A percentile compares a stretch with the other conserved stretches of the same genome.
These are phyloP conservation scores for Ricinus communis DNA, from an alignment of 345 rosid genomes.

Conservation along the genomic window DNA sequence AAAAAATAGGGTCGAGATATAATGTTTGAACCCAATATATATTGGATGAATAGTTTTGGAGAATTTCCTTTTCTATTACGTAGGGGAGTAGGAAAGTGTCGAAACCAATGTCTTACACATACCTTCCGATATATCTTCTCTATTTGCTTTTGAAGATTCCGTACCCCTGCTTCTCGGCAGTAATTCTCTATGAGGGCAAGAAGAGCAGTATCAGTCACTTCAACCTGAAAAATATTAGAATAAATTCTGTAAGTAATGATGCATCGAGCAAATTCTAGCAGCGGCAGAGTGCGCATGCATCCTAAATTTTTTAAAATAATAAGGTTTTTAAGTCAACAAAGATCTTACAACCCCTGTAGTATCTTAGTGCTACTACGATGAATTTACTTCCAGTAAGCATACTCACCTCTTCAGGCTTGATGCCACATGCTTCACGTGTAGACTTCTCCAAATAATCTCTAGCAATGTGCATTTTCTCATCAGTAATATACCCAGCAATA, in stretches of 20 bases:
- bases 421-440: constrained; percentile 88
- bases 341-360: neutral
- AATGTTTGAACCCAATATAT: neutral
- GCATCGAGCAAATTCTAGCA: constrained; percentile 9
- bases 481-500: constrained; percentile 97
- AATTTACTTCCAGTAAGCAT: neutral
- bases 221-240: constrained; percentile 56
- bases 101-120: constrained; percentile 10
- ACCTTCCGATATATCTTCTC: constrained; percentile 99
- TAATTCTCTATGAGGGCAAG: constrained; percentile 88
- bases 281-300: neutral
- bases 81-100: neutral
- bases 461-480: constrained; percentile 97
- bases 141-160: constrained; percentile 99
- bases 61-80: neutral
- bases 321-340: neutral
- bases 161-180: constrained; percentile 98
- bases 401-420: constrained; percentile 83
- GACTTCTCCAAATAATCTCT: constrained; percentile 92
- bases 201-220: constrained; percentile 82
- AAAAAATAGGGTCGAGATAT: neutral
- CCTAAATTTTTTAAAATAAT: neutral
- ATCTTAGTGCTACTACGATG: neutral
- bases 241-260: neutral
- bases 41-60: neutral